These are phyloP conservation scores for Fusarium sublunatum DNA, from an alignment of 2,329 filamentous ascomycete genomes.

Conservation along the genomic window DNA sequence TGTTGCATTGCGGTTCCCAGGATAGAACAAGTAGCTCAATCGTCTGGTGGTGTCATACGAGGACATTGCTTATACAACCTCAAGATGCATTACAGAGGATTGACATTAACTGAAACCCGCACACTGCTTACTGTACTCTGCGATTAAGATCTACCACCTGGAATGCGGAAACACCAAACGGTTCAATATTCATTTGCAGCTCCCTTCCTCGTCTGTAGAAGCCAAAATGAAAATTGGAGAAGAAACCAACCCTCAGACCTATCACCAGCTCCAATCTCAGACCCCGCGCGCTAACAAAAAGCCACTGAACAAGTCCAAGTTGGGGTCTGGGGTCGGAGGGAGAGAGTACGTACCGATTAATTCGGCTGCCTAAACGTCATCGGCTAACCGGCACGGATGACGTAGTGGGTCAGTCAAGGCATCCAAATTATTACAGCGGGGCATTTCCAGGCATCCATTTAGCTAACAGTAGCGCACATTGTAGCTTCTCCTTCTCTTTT, in stretches of 20 bases:
- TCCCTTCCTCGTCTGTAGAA: neutral
- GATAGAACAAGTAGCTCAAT: too few species aligned
- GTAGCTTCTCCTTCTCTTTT: neutral
- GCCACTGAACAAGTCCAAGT: constrained; percentile 22
- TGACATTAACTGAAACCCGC: too few species aligned
- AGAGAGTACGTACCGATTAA: constrained; percentile 21
- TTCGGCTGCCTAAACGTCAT: constrained; percentile 35
- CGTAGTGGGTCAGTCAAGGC: constrained; percentile 30
- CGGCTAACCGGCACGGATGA: constrained; percentile 31
- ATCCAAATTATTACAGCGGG: constrained; percentile 13
- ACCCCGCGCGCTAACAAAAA: constrained; percentile 12
- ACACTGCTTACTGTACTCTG: too few species aligned
- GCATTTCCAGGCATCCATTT: constrained; percentile 21
- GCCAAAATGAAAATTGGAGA: constrained; percentile 15
- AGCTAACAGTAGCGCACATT: constrained; percentile 5
- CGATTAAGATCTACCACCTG: neutral
- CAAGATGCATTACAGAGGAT: too few species aligned
- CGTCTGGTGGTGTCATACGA: too few species aligned
- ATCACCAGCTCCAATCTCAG: neutral
- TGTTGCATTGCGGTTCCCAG: too few species aligned
- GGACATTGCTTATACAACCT: too few species aligned
- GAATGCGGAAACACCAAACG: neutral
- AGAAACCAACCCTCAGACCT: constrained; percentile 5
- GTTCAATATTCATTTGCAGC: too few species aligned
- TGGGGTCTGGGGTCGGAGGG: constrained; percentile 10